These are phyloP conservation scores for Asterella californica DNA, from an alignment of 225 moss, liverwort and hornwort genomes.

Conservation along the genomic window DNA sequence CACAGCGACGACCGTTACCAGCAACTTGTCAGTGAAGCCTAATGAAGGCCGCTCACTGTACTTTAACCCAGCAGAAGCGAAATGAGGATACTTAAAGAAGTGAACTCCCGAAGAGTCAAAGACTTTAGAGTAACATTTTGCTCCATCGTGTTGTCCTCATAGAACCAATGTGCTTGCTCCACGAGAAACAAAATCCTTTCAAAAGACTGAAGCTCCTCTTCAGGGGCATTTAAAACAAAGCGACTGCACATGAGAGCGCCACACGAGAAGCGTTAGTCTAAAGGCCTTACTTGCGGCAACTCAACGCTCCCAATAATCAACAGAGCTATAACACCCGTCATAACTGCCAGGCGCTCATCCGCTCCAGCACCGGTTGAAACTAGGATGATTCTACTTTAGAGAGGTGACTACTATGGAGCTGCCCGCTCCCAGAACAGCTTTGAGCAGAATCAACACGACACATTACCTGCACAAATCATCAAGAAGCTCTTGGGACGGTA, in stretches of 20 bases:
- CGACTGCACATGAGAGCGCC: slow-evolving; percentile 46
- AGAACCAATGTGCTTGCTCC: slow-evolving; percentile 99
- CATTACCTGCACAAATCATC: slow-evolving; percentile 79
- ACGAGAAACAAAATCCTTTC: slow-evolving; percentile 90
- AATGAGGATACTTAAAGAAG: slow-evolving; percentile 64
- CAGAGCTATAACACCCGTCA: background rate
- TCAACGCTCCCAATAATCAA: background rate
- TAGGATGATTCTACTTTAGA: background rate
- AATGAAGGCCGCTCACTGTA: background rate
- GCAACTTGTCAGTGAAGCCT: background rate
- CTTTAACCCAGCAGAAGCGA: background rate
- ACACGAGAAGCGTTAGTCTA: background rate
- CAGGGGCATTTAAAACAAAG: slow-evolving; percentile 85
- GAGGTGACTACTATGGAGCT: too few relatives aligned
- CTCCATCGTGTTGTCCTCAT: slow-evolving; percentile 97
- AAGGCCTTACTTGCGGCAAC: background rate
- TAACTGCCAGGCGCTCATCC: background rate
- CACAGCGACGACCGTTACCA: background rate
- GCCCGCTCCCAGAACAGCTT: background rate
- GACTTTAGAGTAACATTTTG: slow-evolving; percentile 74
- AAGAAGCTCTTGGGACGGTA: slow-evolving; percentile 85
- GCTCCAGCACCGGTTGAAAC: background rate
- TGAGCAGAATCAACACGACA: background rate
- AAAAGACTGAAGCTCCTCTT: slow-evolving; percentile 87
- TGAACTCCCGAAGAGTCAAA: slow-evolving; percentile 79